Evolutionary conservation across 768 basidiomycete genomes (phyloP).

Genomic region (Amanita subjunquillea): DNA sequence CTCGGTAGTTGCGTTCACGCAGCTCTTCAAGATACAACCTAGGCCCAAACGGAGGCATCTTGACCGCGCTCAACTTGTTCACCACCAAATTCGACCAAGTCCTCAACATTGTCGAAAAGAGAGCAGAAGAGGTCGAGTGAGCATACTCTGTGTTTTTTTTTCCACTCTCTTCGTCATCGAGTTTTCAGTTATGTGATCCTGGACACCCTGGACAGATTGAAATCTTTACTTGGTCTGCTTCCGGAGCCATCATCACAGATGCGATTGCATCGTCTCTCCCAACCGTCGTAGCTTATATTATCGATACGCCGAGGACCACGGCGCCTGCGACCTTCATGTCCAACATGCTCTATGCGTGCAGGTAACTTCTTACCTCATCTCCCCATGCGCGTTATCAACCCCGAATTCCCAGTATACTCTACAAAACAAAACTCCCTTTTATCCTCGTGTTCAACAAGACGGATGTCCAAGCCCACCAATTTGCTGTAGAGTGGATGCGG

Average conservation of each 20-base stretch:
- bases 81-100: conserved; percentile 99
- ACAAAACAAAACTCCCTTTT: conserved; percentile 97
- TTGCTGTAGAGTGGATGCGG: conserved; percentile 96
- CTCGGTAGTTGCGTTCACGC: conserved; percentile 4
- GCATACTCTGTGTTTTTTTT: conserved; percentile 12
- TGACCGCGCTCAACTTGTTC: conserved; percentile 95
- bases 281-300: conserved; percentile 91
- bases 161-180: conserved; percentile 1
- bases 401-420: conserved; percentile 60
- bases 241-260: conserved; percentile 97
- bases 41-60: conserved; percentile 95
- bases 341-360: conserved; percentile 99
- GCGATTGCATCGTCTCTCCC: conserved; percentile 90
- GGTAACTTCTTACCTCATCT: conserved; percentile 30
- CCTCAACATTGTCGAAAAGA: conserved; percentile 80
- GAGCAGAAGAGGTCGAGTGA: conserved; percentile 82
- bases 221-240: conserved; percentile 99
- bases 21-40: conserved; percentile 73
- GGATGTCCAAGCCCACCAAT: conserved; percentile 82
- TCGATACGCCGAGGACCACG: conserved; percentile 92
- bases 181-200: conserved; percentile 75
- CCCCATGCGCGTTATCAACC: neutral
- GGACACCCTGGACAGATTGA: conserved; percentile 99
- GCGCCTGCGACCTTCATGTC: conserved; percentile 98
- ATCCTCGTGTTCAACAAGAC: conserved; percentile 98